These are phyloP conservation scores for Wickerhamiella sergipiensis DNA, from an alignment of 805 yeast genomes.

Conservation along the genomic window DNA sequence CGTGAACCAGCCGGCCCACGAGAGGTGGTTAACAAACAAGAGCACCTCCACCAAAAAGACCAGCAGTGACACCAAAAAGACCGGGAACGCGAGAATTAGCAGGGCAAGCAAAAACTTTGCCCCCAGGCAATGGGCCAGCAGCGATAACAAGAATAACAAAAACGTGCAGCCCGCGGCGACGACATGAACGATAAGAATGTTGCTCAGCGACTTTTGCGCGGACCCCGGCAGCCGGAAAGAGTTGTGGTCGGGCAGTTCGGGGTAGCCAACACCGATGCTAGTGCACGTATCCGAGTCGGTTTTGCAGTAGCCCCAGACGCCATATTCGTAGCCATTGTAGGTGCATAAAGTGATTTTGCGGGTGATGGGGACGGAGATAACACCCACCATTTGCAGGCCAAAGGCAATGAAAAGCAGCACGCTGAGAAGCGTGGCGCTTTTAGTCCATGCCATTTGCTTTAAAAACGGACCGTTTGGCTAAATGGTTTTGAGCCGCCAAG, in stretches of 20 bases:
- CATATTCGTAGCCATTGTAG: conserved; percentile 39
- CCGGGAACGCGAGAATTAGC: conserved; percentile 47
- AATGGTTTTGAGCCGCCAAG: background rate
- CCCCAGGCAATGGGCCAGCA: conserved; percentile 29
- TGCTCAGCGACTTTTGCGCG: conserved; percentile 45
- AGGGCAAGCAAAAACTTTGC: conserved; percentile 36
- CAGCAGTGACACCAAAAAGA: conserved; percentile 55
- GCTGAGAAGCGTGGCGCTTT: conserved; percentile 16
- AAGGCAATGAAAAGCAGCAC: conserved; percentile 36
- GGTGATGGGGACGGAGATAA: conserved; percentile 49
- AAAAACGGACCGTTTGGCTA: too few species aligned
- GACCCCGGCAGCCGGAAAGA: conserved; percentile 41
- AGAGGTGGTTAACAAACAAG: conserved; percentile 58
- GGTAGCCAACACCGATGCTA: conserved; percentile 32
- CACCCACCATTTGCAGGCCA: conserved; percentile 44
- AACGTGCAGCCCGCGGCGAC: conserved; percentile 44
- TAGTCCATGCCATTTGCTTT: background rate
- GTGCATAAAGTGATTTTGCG: conserved; percentile 34
- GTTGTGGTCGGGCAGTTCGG: conserved; percentile 21
- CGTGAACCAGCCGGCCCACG: conserved; percentile 79
- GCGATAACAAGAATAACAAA: conserved; percentile 30
- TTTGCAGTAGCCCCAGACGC: conserved; percentile 58
- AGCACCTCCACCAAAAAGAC: conserved; percentile 74
- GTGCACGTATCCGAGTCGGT: conserved; percentile 27
- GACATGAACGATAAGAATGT: conserved; percentile 52